Evolutionary conservation across 2,329 filamentous ascomycete genomes (phyloP).

Genomic region (Karstenula rhodostoma): DNA sequence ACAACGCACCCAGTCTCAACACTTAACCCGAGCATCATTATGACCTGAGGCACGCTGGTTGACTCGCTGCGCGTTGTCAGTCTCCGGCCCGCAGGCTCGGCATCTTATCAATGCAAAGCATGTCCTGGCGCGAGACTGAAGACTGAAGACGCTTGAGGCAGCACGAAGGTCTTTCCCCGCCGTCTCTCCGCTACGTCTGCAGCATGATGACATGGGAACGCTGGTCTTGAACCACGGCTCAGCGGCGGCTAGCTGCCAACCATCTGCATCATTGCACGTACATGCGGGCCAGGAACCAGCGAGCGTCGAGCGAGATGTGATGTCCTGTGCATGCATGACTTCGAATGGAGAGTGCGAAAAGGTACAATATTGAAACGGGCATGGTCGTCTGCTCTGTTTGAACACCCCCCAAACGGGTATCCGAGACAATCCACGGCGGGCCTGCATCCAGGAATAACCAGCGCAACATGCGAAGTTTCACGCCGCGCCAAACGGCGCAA

Average conservation of each 20-base stretch:
- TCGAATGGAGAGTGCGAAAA: neutral
- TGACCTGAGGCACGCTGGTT: neutral
- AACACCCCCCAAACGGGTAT: constrained; percentile 8
- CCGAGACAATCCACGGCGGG: neutral
- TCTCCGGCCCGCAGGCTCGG: too few species aligned
- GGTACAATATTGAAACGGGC: constrained; percentile 13
- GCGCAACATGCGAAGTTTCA: constrained; percentile 7
- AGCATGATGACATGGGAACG: constrained; percentile 8
- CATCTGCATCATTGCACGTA: neutral
- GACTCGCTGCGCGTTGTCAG: neutral
- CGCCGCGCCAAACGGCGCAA: constrained; percentile 5
- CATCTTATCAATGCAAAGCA: too few species aligned
- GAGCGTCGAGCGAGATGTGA: neutral
- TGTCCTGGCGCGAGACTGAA: constrained; percentile 7
- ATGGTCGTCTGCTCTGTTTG: constrained; percentile 6
- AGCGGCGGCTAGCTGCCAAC: neutral
- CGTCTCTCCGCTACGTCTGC: constrained; percentile 2
- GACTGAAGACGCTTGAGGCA: constrained; percentile 3
- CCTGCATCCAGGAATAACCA: constrained; percentile 14
- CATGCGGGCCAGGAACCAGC: neutral
- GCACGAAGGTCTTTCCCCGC: neutral
- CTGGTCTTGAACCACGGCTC: neutral
- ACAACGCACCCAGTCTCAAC: too few species aligned
- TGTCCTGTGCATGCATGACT: neutral
- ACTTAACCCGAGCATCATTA: neutral